Percentiles rank a stretch among this genome's conserved stretches.
phyloP scores from a whole-genome alignment of 371 early-diverging fungal species.

The Mortierella sp. region DNA sequence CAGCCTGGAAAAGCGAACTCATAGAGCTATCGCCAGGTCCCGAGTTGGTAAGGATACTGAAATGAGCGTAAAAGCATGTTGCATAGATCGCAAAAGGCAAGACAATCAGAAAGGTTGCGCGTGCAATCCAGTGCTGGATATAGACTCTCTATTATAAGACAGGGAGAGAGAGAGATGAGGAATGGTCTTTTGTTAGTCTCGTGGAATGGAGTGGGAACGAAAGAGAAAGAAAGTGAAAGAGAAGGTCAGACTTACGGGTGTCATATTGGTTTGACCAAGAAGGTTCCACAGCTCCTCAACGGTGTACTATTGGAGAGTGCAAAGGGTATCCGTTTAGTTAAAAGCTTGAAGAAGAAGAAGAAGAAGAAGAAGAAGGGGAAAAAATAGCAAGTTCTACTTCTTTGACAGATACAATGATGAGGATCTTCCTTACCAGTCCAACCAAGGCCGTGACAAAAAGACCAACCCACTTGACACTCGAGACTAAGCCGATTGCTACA shows the following conservation, averaged over 20 bases:
- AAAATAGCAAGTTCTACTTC: not conserved
- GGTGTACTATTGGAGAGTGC: constrained; percentile 67
- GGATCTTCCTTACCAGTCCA: constrained; percentile 68
- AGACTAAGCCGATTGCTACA: constrained; percentile 86
- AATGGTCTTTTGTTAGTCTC: not conserved
- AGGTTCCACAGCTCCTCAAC: constrained; percentile 94
- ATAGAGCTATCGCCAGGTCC: constrained; percentile 98
- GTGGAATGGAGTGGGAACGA: not conserved
- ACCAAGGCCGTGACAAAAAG: constrained; percentile 94
- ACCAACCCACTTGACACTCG: constrained; percentile 99
- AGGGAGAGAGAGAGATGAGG: not conserved
- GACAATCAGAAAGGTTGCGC: constrained; percentile 81
- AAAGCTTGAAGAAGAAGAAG: not conserved
- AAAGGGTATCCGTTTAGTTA: not conserved
- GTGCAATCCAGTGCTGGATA: constrained; percentile 78
- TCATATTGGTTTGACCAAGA: constrained; percentile 81
- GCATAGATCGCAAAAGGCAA: constrained; percentile 90
- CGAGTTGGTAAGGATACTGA: constrained; percentile 82
- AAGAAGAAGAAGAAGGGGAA: not conserved
- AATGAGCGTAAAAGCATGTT: constrained; percentile 89
- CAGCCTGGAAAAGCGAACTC: constrained; percentile 97
- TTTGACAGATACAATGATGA: constrained; percentile 8
- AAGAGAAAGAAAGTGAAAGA: not conserved
- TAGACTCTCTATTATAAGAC: constrained; percentile 62
- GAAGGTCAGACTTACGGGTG: constrained; percentile 52